A percentile compares a stretch with the other conserved stretches of the same genome.
Evolutionary conservation across 345 rosid genomes (phyloP).

Genomic region (Sisymbrium irio): DNA sequence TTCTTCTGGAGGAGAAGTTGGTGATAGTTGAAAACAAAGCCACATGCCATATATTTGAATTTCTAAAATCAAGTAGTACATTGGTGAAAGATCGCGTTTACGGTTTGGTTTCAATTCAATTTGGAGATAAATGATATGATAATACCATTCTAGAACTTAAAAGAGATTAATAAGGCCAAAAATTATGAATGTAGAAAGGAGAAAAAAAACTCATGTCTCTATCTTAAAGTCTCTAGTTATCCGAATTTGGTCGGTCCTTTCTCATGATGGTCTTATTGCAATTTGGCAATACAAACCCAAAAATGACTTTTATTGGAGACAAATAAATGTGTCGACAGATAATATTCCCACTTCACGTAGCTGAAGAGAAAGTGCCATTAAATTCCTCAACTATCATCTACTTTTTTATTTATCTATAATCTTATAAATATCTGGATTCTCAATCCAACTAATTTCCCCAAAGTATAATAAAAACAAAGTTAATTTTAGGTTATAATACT

Average conservation of each 20-base stretch:
- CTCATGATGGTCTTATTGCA: conserved; percentile 28
- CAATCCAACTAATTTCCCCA: background rate
- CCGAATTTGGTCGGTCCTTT: conserved; percentile 28
- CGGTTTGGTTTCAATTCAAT: background rate
- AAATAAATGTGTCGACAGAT: conserved; percentile 12
- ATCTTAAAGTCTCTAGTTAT: conserved; percentile 19
- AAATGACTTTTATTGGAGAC: conserved; percentile 19
- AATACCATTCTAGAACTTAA: background rate
- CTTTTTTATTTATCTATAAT: background rate
- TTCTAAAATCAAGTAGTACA: background rate
- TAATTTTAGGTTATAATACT: background rate
- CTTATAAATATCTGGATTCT: background rate
- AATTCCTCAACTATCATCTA: conserved; percentile 28
- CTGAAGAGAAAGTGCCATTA: conserved; percentile 22
- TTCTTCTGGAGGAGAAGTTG: conserved; percentile 12
- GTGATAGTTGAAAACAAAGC: conserved; percentile 18
- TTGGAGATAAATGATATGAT: background rate
- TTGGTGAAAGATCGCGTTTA: background rate
- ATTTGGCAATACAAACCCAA: conserved; percentile 29
- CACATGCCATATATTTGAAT: background rate
- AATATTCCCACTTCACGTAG: conserved; percentile 15
- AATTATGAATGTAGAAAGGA: background rate
- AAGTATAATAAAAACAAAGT: background rate
- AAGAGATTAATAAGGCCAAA: background rate
- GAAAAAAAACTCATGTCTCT: conserved; percentile 3